Percentiles rank a stretch among this genome's conserved stretches.
Evolutionary conservation across 2,329 filamentous ascomycete species (phyloP).

Genomic region (Botrytis hyacinthi): DNA sequence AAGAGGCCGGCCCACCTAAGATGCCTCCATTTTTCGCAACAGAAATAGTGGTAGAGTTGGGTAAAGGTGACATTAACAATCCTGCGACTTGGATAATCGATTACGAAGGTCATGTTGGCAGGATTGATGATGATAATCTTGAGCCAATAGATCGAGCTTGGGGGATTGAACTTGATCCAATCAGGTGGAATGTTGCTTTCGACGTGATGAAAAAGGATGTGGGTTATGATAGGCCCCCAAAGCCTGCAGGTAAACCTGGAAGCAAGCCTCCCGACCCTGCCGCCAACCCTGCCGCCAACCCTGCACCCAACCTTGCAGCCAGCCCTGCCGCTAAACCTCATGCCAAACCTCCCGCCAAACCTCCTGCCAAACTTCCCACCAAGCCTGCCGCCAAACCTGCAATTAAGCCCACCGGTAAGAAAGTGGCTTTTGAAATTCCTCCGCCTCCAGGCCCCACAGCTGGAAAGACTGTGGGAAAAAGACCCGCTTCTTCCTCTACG

Average conservation of each 20-base stretch:
- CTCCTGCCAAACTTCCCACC: too few relatives aligned
- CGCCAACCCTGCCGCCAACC: too few relatives aligned
- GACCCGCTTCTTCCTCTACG: not conserved
- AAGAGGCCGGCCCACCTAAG: not conserved
- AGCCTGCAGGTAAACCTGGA: not conserved
- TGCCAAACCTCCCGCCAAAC: too few relatives aligned
- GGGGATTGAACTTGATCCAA: not conserved
- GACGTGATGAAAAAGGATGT: not conserved
- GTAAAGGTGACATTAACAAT: not conserved
- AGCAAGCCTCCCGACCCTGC: too few relatives aligned
- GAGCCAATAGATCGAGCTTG: not conserved
- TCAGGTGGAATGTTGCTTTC: not conserved
- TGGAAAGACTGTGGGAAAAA: not conserved
- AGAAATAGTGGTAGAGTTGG: conserved; percentile 2
- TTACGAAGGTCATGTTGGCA: not conserved
- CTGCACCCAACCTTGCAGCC: rapidly evolving
- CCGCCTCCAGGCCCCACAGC: not conserved
- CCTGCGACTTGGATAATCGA: not conserved
- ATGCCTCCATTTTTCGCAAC: not conserved
- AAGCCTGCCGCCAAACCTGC: too few relatives aligned
- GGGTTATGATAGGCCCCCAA: not conserved
- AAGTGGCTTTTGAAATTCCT: not conserved
- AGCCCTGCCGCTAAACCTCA: too few relatives aligned
- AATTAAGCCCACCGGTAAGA: not conserved
- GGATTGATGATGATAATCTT: not conserved